Base-by-base conservation (phyloP, 257 asterid genomes). In the Solanum bulbocastanum region DNA sequence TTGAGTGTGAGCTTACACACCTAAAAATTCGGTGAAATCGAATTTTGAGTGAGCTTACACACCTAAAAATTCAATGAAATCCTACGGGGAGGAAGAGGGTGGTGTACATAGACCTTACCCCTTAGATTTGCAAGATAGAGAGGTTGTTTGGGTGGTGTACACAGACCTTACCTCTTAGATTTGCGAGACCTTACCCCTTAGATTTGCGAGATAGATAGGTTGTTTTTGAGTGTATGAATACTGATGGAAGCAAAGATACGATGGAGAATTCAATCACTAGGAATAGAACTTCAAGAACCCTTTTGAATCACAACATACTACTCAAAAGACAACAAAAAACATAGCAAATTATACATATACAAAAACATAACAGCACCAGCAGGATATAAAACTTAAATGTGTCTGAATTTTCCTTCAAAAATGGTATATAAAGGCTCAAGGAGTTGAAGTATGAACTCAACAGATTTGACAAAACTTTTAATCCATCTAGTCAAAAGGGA, bases 381-480 rank as follows among this genome's bases (percentile, higher is more conserved):
- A 81, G 4, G 46, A n/a, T 9, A 78, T 22, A 14, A 58, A 4
- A 76, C 33, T 37, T 13, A 5, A 27, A 25, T 25, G 18, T 18
- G 52, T 32, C 49, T 6, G 32, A 68, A 69, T 40, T 36, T 30
- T 81, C 82, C 85, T 81, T 15, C 90, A 81, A 89, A 89, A 89
- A 89, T 90, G 90, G 91, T 83, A 87, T 87, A 87, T n/a, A 66
- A 81, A 22, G 60, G 86, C 60, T 58, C 27, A 73, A 85, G 36
- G 76, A 86, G 89, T 91, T 87, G 86, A 90, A 90, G 90, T 90
- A 92, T 91, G 88, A 90, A 73, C 92, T 92, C 94, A 90, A 75
- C 92, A 91, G 90, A 88, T 90, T 87, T 35, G 65, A 65, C 91
- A 90, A 92, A 90, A 94, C 90, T 79, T 69, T n/a, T 46, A 83